These are phyloP conservation scores for Coffea eugenioides DNA, from an alignment of 257 asterid genomes.

Conservation along the genomic window DNA sequence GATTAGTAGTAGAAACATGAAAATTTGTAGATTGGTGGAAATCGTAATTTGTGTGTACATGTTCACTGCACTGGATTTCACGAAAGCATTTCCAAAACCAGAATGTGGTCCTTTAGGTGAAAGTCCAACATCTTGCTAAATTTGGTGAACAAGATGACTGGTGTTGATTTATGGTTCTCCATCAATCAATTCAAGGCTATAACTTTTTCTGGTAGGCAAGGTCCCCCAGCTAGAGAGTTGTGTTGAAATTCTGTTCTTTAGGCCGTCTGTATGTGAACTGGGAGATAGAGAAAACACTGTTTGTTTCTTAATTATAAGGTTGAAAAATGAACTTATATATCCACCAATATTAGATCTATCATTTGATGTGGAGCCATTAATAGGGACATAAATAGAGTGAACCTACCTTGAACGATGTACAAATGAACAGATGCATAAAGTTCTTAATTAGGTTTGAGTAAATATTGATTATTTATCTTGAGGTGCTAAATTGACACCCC, in stretches of 20 bases:
- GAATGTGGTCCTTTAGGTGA: not conserved
- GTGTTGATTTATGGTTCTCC: not conserved
- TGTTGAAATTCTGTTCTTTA: not conserved
- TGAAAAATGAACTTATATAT: too few relatives aligned
- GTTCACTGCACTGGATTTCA: not conserved
- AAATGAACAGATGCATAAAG: too few relatives aligned
- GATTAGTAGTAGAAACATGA: not conserved
- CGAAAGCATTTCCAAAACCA: not conserved
- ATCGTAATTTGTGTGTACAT: too few relatives aligned
- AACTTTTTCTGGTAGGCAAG: not conserved
- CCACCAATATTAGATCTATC: too few relatives aligned
- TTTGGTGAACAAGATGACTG: not conserved
- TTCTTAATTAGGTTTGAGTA: too few relatives aligned
- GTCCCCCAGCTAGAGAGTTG: not conserved
- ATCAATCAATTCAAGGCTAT: constrained; percentile 8
- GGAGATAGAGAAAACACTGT: not conserved
- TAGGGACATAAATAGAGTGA: too few relatives aligned
- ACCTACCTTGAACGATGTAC: too few relatives aligned
- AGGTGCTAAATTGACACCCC: too few relatives aligned
- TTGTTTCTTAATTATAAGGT: not conserved
- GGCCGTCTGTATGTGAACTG: not conserved
- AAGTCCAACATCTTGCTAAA: not conserved
- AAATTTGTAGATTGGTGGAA: not conserved
- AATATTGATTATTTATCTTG: too few relatives aligned
- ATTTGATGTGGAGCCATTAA: too few relatives aligned